A percentile compares a stretch with the other conserved stretches of the same genome.
phyloP scores from a whole-genome alignment of 1,284 basidiomycete species.

The Pascua sp. region DNA sequence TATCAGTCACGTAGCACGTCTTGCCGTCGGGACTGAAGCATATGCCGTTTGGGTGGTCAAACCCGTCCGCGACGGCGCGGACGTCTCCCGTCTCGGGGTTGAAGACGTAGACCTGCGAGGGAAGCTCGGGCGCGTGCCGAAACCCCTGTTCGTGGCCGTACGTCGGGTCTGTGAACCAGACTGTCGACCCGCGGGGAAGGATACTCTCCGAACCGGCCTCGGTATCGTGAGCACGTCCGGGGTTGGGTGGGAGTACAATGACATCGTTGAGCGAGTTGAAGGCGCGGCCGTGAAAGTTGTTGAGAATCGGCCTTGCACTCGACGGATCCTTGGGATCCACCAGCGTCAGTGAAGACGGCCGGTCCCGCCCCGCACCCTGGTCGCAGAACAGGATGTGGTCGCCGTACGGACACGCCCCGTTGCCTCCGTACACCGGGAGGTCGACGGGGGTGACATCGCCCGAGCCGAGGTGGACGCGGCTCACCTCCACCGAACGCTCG shows the following conservation, averaged over 20 bases:
- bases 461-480: too few species aligned
- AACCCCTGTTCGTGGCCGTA: constrained; percentile 58
- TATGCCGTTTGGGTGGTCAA: constrained; percentile 48
- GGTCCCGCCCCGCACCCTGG: too few species aligned
- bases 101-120: constrained; percentile 69
- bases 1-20: constrained; percentile 57
- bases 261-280: constrained; percentile 79
- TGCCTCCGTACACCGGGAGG: too few species aligned
- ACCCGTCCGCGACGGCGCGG: constrained; percentile 66
- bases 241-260: constrained; percentile 63
- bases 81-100: constrained; percentile 62
- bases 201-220: too few species aligned
- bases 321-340: too few species aligned
- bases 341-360: too few species aligned
- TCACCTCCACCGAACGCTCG: too few species aligned
- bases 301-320: constrained; percentile 48
- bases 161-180: constrained; percentile 53
- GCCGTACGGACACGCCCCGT: too few species aligned
- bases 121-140: constrained; percentile 61
- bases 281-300: constrained; percentile 70
- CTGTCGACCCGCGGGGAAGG: too few species aligned
- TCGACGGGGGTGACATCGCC: too few species aligned
- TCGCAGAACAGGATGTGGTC: too few species aligned
- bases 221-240: background rate
- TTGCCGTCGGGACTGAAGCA: constrained; percentile 65